phyloP scores from a whole-genome alignment of 306 rosid species.

The Cicer bijugum region DNA sequence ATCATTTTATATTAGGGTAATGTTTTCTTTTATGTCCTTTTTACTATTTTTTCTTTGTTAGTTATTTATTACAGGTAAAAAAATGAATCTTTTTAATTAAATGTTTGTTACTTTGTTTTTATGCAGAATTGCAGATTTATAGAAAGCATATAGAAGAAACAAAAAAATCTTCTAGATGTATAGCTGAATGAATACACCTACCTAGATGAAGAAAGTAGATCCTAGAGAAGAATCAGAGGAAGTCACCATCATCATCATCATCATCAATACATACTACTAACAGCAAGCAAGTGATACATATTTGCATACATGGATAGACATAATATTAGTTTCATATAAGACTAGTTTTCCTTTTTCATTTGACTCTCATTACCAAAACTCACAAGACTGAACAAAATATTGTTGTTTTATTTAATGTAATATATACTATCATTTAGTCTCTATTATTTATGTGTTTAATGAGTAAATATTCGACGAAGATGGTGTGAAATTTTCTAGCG shows the following conservation, averaged over 20 bases:
- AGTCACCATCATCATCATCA: constrained; percentile 44
- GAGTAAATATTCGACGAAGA: not conserved
- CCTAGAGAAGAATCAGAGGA: constrained; percentile 64
- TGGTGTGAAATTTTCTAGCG: not conserved
- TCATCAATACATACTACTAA: constrained; percentile 90
- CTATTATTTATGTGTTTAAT: constrained; percentile 6
- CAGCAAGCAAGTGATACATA: constrained; percentile 76
- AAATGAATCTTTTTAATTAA: not conserved
- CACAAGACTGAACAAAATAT: constrained; percentile 44
- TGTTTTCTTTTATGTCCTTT: constrained; percentile 28
- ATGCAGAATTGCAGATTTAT: constrained; percentile 60
- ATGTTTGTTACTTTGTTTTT: constrained; percentile 16
- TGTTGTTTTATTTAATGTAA: constrained; percentile 45
- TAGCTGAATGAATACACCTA: constrained; percentile 62
- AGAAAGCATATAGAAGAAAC: constrained; percentile 71
- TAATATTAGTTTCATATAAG: constrained; percentile 56
- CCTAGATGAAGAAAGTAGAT: constrained; percentile 78
- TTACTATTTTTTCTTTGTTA: not conserved
- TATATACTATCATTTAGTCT: constrained; percentile 37
- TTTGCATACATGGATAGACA: constrained; percentile 72
- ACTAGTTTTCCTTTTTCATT: constrained; percentile 54
- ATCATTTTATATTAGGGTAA: constrained; percentile 70
- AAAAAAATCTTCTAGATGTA: constrained; percentile 73
- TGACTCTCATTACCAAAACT: constrained; percentile 5
- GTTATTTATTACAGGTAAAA: constrained; percentile 11